These are phyloP conservation scores for Hordeum marinum DNA, from an alignment of 176 grass and related monocot genomes.

Conservation along the genomic window DNA sequence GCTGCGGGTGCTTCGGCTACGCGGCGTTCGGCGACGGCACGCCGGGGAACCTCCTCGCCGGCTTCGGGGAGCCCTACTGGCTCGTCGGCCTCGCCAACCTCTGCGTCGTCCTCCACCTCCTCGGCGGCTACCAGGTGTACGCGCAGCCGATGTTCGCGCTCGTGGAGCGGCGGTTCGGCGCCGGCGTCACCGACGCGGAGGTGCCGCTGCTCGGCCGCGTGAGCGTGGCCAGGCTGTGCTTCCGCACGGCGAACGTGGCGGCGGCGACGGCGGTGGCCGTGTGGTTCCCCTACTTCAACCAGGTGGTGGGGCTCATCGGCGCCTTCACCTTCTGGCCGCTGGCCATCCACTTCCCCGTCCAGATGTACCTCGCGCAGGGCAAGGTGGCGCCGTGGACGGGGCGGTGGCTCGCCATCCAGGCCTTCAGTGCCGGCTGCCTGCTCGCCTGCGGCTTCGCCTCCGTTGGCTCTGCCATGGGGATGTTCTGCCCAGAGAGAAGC, in stretches of 20 bases:
- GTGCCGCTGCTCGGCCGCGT: constrained; percentile 12
- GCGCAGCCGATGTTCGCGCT: constrained; percentile 53
- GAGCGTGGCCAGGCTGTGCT: constrained; percentile 43
- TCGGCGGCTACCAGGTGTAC: constrained; percentile 76
- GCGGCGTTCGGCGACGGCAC: constrained; percentile 73
- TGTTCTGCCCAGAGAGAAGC: constrained; percentile 38
- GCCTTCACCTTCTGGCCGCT: constrained; percentile 68
- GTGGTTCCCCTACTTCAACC: constrained; percentile 77
- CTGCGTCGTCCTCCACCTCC: constrained; percentile 59
- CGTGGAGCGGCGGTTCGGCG: constrained; percentile 26
- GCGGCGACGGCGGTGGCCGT: constrained; percentile 57
- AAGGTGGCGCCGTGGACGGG: constrained; percentile 43
- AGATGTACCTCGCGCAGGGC: constrained; percentile 68
- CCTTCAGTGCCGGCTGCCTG: constrained; percentile 49
- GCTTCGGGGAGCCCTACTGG: constrained; percentile 54
- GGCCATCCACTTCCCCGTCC: constrained; percentile 64
- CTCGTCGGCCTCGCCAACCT: constrained; percentile 71
- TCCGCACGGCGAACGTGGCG: constrained; percentile 53
- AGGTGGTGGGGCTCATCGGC: constrained; percentile 58
- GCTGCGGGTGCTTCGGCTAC: constrained; percentile 72
- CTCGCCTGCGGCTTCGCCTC: constrained; percentile 43
- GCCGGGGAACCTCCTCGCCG: constrained; percentile 78
- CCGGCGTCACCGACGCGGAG: constrained; percentile 19
- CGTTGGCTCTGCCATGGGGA: constrained; percentile 55
- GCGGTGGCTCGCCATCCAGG: constrained; percentile 41